phyloP scores from a whole-genome alignment of 805 yeast species.

The Suhomyces kilbournensis region DNA sequence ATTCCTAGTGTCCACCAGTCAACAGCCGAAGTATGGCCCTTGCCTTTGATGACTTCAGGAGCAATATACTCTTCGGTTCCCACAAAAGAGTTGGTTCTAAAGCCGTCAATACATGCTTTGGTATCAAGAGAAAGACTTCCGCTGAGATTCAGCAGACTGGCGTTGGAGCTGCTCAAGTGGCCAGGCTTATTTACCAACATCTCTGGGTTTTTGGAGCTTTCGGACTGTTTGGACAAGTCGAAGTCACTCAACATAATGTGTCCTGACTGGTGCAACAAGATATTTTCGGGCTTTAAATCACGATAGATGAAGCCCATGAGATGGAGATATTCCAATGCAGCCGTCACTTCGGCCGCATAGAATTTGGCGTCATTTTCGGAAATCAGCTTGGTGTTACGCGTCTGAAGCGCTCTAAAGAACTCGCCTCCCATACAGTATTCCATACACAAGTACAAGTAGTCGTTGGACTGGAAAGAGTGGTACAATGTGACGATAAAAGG shows the following conservation, averaged over 20 bases:
- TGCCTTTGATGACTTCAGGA: conserved; percentile 95
- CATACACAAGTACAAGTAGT: conserved; percentile 89
- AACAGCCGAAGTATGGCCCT: conserved; percentile 96
- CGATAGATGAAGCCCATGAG: conserved; percentile 96
- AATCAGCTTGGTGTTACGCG: conserved; percentile 81
- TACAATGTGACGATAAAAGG: conserved; percentile 96
- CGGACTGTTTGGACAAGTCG: conserved; percentile 88
- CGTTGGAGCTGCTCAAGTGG: conserved; percentile 14
- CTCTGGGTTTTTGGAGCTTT: conserved; percentile 71
- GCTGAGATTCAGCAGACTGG: conserved; percentile 32
- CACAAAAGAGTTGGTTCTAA: conserved; percentile 95
- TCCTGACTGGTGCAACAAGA: conserved; percentile 90
- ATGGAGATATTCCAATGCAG: conserved; percentile 93
- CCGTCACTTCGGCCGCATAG: conserved; percentile 95
- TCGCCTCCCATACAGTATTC: conserved; percentile 99
- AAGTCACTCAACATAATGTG: conserved; percentile 97
- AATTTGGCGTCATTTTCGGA: conserved; percentile 86
- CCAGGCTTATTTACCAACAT: conserved; percentile 41
- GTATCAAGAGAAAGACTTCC: conserved; percentile 74
- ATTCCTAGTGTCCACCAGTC: conserved; percentile 99
- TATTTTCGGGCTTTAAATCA: conserved; percentile 95
- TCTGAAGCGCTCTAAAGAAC: conserved; percentile 92
- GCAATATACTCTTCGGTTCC: conserved; percentile 99
- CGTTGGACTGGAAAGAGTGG: conserved; percentile 95
- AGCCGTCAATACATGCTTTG: conserved; percentile 91